phyloP scores from a whole-genome alignment of 108 stramenopile species.

The Cyclotella choctawhatcheeana region DNA sequence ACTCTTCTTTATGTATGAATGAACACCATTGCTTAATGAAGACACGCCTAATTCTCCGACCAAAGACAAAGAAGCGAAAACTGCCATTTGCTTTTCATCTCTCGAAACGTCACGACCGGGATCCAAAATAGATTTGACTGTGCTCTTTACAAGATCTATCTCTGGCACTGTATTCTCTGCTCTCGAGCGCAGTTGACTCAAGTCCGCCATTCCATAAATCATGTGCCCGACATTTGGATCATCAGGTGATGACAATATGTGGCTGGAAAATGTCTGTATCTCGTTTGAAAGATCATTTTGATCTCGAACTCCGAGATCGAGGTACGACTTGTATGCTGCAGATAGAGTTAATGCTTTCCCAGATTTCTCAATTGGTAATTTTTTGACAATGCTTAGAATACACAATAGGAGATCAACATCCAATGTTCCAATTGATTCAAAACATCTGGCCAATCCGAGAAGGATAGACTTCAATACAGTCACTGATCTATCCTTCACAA shows the following conservation, averaged over 20 bases:
- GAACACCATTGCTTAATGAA: conserved; percentile 14
- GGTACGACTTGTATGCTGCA: conserved; percentile 40
- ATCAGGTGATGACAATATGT: neutral
- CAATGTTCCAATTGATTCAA: conserved; percentile 45
- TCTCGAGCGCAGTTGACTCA: conserved; percentile 27
- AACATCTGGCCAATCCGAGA: conserved; percentile 53
- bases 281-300: conserved; percentile 36
- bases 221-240: conserved; percentile 23
- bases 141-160: conserved; percentile 17
- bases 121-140: conserved; percentile 15
- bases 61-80: conserved; percentile 17
- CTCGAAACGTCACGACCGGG: neutral
- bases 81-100: conserved; percentile 29
- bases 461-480: conserved; percentile 50
- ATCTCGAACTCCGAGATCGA: conserved; percentile 36
- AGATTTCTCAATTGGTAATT: conserved; percentile 66
- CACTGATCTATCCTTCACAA: conserved; percentile 25
- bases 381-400: conserved; percentile 50
- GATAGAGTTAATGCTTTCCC: conserved; percentile 66
- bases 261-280: neutral
- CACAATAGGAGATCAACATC: conserved; percentile 53
- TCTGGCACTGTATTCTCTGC: conserved; percentile 13
- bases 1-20: conserved; percentile 22
- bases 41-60: conserved; percentile 43
- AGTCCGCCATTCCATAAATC: conserved; percentile 23